Conservation (phyloP, 164 flowering plant species). For the Warburgia ugandensis region DNA sequence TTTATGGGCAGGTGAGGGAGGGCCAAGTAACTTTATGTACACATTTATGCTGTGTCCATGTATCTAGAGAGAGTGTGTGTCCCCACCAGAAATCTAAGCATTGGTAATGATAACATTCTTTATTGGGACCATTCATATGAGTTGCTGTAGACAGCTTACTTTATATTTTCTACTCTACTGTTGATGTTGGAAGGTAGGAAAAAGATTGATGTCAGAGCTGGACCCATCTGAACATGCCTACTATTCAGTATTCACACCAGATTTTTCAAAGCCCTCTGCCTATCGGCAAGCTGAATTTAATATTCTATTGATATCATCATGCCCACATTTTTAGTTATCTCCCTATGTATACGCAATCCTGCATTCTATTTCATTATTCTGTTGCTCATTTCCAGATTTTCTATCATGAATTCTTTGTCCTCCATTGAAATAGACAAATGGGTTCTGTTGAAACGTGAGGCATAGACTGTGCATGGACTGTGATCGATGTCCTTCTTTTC, state of each 20-base stretch:
- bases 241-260: slow-evolving; percentile 1
- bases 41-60: not conserved
- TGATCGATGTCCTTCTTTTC: not conserved
- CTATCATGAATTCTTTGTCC: not conserved
- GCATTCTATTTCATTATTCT: not conserved
- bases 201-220: slow-evolving; percentile 10
- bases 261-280: slow-evolving; percentile 2
- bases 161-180: not conserved
- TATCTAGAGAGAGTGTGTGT: not conserved
- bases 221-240: slow-evolving; percentile 9
- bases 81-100: not conserved
- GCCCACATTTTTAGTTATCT: not conserved
- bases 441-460: not conserved
- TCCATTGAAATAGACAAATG: not conserved
- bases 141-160: not conserved
- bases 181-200: slow-evolving; percentile 7
- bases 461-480: too few species aligned
- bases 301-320: not conserved
- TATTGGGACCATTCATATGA: slow-evolving; percentile 5
- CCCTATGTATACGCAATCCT: not conserved
- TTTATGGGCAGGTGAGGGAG: not conserved
- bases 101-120: slow-evolving; percentile 7
- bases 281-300: slow-evolving; percentile 4
- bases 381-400: not conserved
- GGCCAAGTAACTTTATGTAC: not conserved